These are phyloP conservation scores for Plasmodium malariae DNA, from an alignment of 169 alveolate genomes.

Conservation along the genomic window DNA sequence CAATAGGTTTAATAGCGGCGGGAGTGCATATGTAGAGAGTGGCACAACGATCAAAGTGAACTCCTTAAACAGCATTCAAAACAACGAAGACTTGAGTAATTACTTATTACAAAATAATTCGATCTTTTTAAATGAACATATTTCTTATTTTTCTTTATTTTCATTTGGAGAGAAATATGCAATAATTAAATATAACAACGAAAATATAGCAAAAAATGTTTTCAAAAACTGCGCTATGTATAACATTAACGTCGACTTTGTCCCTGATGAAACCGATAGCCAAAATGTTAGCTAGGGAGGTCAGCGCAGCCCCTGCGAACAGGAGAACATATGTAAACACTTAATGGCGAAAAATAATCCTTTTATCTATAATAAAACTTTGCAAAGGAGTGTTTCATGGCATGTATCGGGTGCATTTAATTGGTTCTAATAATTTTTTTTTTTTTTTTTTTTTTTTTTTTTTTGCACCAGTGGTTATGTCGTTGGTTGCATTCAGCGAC, in stretches of 20 bases:
- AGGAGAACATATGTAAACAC: no score
- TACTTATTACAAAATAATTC: conserved; percentile 52
- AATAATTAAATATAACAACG: conserved; percentile 46
- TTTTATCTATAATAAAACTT: no score
- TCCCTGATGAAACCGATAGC: conserved; percentile 50
- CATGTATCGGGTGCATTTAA: no score
- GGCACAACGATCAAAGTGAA: conserved; percentile 66
- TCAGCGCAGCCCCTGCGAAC: background rate
- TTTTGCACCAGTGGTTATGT: no score
- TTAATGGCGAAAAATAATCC: no score
- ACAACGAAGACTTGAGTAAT: conserved; percentile 62
- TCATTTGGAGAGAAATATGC: conserved; percentile 69
- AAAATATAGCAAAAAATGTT: conserved; percentile 51
- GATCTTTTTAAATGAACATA: conserved; percentile 60
- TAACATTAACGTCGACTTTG: conserved; percentile 55
- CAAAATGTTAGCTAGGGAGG: background rate
- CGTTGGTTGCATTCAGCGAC: no score
- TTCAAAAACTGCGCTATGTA: conserved; percentile 43
- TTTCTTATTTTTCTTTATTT: conserved; percentile 66
- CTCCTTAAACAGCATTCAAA: conserved; percentile 26
- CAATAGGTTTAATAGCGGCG: background rate
- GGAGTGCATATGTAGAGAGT: background rate
- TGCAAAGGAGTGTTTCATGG: no score
- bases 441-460: no score
- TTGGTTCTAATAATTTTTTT: no score